phyloP scores from a whole-genome alignment of 257 asterid species.

The Solanum infundibuliforme region DNA sequence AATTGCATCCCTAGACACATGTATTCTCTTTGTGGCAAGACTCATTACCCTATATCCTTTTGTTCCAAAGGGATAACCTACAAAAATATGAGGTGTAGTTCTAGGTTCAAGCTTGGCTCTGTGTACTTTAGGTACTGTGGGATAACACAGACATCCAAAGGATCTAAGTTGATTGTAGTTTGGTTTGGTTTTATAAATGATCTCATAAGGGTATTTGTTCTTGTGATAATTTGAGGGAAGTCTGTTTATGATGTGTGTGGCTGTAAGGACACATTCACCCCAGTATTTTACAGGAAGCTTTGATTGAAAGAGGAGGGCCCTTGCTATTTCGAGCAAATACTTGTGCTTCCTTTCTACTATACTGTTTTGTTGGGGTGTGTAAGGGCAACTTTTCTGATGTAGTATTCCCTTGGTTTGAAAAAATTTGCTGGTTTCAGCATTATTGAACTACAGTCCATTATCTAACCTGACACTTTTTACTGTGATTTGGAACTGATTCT shows the following conservation, averaged over 20 bases:
- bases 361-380: not conserved
- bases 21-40: not conserved
- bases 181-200: not conserved
- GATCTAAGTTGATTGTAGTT: not conserved
- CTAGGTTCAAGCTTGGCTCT: not conserved
- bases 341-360: too few relatives aligned
- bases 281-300: too few relatives aligned
- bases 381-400: too few relatives aligned
- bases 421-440: fast-evolving
- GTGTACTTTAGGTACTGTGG: not conserved
- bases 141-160: not conserved
- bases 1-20: too few relatives aligned
- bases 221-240: not conserved
- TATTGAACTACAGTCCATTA: not conserved
- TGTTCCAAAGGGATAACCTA: not conserved
- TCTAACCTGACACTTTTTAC: not conserved
- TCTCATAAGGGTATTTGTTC: not conserved
- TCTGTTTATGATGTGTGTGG: not conserved
- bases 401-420: not conserved
- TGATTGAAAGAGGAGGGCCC: too few relatives aligned
- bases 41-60: not conserved
- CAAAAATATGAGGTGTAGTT: not conserved
- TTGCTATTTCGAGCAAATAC: too few relatives aligned
- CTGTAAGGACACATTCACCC: too few relatives aligned
- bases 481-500: not conserved